Conservation (phyloP, 495 filamentous ascomycete genomes). For the Astrothelium subdiscretum region DNA sequence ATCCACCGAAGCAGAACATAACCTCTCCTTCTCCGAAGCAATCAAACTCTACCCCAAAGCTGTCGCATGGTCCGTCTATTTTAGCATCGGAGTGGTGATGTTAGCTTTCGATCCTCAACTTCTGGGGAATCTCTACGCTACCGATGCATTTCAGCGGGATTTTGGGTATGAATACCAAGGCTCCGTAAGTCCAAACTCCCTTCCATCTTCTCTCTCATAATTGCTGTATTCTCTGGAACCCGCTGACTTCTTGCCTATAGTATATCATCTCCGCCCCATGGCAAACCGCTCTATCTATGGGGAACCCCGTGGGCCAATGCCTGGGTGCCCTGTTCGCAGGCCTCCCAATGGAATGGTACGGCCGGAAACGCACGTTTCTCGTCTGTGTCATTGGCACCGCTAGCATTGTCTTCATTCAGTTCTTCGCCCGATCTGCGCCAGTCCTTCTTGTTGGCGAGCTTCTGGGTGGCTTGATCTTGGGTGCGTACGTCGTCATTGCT, state of each 20-base stretch:
- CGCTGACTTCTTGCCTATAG: neutral
- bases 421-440: slow-evolving; percentile 34
- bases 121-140: slow-evolving; percentile 26
- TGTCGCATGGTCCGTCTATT: slow-evolving; percentile 27
- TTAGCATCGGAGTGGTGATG: slow-evolving; percentile 14
- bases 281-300: slow-evolving; percentile 27
- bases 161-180: slow-evolving; percentile 26
- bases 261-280: slow-evolving; percentile 25
- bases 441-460: slow-evolving; percentile 30
- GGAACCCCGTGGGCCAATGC: slow-evolving; percentile 27
- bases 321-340: slow-evolving; percentile 23
- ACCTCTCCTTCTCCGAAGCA: slow-evolving; percentile 19
- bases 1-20: slow-evolving; percentile 24
- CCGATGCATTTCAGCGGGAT: slow-evolving; percentile 24
- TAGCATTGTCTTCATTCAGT: slow-evolving; percentile 39
- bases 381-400: slow-evolving; percentile 29
- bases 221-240: neutral
- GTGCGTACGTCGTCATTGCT: slow-evolving; percentile 25
- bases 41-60: slow-evolving; percentile 46
- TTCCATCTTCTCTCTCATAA: neutral
- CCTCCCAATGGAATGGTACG: slow-evolving; percentile 29
- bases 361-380: slow-evolving; percentile 25
- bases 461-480: slow-evolving; percentile 24
- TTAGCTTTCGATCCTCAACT: slow-evolving; percentile 19
- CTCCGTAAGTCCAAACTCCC: neutral